Evolutionary conservation across 805 yeast species (phyloP), one percentile per base, ranked within the genome.

Genomic region (Metahyphopichia silvanorum): DNA sequence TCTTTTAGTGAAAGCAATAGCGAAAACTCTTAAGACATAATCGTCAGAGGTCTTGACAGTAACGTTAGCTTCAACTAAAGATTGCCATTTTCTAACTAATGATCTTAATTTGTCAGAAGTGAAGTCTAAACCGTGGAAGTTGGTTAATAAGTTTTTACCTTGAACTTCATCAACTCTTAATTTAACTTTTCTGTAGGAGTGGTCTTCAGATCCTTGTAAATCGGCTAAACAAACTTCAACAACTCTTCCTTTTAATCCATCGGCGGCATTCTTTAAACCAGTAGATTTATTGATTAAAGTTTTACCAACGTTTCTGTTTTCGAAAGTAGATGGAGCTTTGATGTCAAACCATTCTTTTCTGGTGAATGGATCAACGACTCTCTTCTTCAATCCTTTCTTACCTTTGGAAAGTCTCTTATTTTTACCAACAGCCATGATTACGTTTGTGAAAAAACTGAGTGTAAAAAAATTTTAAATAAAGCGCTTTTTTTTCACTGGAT

Each of bases 61-160:
- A 58, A 89, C 97, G 69, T 87, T 86, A 63, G 95, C 94, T 79
- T 89, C 98, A 57, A 89, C 94, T 71, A 91, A 78, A 51, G 96
- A 81, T 79, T 89, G 98, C 97, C 97, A 91, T 75, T 91, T 89
- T 82, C 97, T 87, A 49, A 89, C 97, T 70, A 91, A 79, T 39
- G 97, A 89, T 77, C 95, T 86, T 67, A 91, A 77, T 79, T 91
- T 91, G 78, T 89, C 97, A 51, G 95, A 77, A 63, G 98, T 89
- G 83, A 91, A 89, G 78, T 88, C 95, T 73, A 91, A 73, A 63
- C 98, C 98, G 80, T 89, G 97, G 94, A 89, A 91, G 94, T 91
- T 91, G 79, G 98, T 89, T 69, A 89, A 79, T 65, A 89, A 79
- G 83, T 89, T 88, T 78, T 87, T 86, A 76, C 97, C 98, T 77